Base-by-base conservation (phyloP, 306 rosid genomes). In the Nissolia schottii region DNA sequence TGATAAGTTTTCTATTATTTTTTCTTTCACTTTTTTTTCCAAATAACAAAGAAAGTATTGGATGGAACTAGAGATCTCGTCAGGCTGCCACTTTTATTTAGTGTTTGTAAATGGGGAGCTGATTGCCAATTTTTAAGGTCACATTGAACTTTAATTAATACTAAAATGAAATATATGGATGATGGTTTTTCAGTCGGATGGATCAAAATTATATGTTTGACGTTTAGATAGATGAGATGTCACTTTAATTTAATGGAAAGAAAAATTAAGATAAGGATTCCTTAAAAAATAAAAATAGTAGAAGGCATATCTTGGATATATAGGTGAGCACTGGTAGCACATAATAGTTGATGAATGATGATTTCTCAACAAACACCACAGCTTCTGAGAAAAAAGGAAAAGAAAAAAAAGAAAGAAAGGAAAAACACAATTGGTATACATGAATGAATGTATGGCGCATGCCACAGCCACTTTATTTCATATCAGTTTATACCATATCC, bases 391-490 rank as follows among this genome's bases (percentile, higher is more conserved):
- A 19, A 31, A 1, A 18, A 37, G 15, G n/a, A 70, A 50, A 34
- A 7, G 9, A 2, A 37, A 11, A 37, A 0, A 11, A 1, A 37
- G n/a, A n/a, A n/a, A 3, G 2, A 18, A 34, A 3, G 0, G 6
- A 11, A 15, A 55, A 23, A 13, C 45, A 19, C 20, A 35, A 22
- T 7, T 24, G 5, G 32, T 3, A 18, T 43, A n/a, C 3, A 62
- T 20, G 24, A n/a, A 19, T 34, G 45, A 12, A 61, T 28, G n/a
- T n/a, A 51, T 28, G 11, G 74, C 50, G 68, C 35, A 41, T 19
- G 54, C 43, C 43, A 14, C 48, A 8, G 22, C 46, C 58, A 49
- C 85, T 78, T 82, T 77, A 84, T 76, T 80, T 88, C 79, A 77
- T 79, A 82, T 86, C 84, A 60, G 51, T 37, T 12, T 12, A 77